Base-by-base conservation (phyloP, 495 filamentous ascomycete species). In the Articulospora tetracladia region DNA sequence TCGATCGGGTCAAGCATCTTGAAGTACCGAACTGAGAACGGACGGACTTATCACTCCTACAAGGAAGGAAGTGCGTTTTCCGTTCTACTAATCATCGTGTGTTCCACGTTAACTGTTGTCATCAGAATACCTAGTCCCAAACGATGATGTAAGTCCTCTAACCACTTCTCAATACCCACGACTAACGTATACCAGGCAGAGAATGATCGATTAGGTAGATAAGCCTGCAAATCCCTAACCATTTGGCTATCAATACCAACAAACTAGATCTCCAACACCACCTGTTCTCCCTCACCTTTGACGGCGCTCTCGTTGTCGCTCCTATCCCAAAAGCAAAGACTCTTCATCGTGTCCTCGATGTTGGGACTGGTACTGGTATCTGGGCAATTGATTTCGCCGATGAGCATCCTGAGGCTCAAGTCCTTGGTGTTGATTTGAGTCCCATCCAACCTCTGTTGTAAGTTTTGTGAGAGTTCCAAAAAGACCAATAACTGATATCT, bases 251-350 rank as follows among this genome's bases (percentile, higher is more conserved):
- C n/a, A n/a, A n/a, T n/a, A n/a, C 17, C 13, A 30, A 4, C 11
- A 12, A 4, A 2, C 28, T 20, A 53, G 69, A 71, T 59, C 64
- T 83, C 39, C 77, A 82, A 65, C 77, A 80, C 57, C 70, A 79
- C 34, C 55, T 80, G 15, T 76, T 72, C 54, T 60, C 65, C 15
- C 61, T 79, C 12, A 77, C 70, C 6, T 68, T 77, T 32, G 74
- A 72, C 44, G 70, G 72, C 17, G 68, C 70, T 39, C 69, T 81
- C 1, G 69, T 68, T 47, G 27, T 59, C 3, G 27, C 27, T 25
- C 50, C 58, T 11, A 46, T 60, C 6, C 4, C 26, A 6, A 50
- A 50, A 28, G 28, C 15, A 13, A 20, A 59, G 28, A 28, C 25
- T 8, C 23, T 50, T 3, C 44, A 58, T 23, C 23, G 46, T 8